Conservation (phyloP, 495 filamentous ascomycete genomes). For the Aspergillus cavernicola region DNA sequence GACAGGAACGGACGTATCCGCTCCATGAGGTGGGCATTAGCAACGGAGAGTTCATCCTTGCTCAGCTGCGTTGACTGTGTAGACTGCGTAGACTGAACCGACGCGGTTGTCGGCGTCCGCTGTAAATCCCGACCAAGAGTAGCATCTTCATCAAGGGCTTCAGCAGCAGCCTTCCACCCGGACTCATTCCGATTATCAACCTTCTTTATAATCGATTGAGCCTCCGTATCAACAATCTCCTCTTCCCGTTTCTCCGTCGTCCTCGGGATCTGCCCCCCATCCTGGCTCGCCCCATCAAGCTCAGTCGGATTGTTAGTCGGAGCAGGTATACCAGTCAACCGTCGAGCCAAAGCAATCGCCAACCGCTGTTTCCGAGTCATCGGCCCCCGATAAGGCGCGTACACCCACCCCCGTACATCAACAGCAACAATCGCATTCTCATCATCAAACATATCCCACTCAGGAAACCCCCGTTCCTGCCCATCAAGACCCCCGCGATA, state of each 20-base stretch:
- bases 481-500: slow-evolving; percentile 31
- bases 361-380: slow-evolving; percentile 84
- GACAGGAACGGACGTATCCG: slow-evolving; percentile 85
- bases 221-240: slow-evolving; percentile 65
- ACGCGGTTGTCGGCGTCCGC: slow-evolving; percentile 13
- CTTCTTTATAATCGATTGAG: slow-evolving; percentile 64
- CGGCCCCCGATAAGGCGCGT: slow-evolving; percentile 78
- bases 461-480: slow-evolving; percentile 38
- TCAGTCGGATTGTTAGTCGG: slow-evolving; percentile 40
- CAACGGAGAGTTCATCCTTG: slow-evolving; percentile 67
- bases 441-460: slow-evolving; percentile 68
- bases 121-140: slow-evolving; percentile 6
- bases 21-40: slow-evolving; percentile 83
- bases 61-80: slow-evolving; percentile 50
- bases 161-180: slow-evolving; percentile 51
- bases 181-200: slow-evolving; percentile 68
- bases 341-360: slow-evolving; percentile 75
- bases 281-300: slow-evolving; percentile 21
- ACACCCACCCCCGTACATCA: slow-evolving; percentile 93
- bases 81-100: slow-evolving; percentile 54
- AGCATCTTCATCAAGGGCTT: slow-evolving; percentile 13
- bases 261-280: slow-evolving; percentile 16
- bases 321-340: slow-evolving; percentile 78
- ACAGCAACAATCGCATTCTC: slow-evolving; percentile 80
- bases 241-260: slow-evolving; percentile 43